Base-by-base conservation (phyloP, 768 basidiomycete species). In the Termitomyces sp. region DNA sequence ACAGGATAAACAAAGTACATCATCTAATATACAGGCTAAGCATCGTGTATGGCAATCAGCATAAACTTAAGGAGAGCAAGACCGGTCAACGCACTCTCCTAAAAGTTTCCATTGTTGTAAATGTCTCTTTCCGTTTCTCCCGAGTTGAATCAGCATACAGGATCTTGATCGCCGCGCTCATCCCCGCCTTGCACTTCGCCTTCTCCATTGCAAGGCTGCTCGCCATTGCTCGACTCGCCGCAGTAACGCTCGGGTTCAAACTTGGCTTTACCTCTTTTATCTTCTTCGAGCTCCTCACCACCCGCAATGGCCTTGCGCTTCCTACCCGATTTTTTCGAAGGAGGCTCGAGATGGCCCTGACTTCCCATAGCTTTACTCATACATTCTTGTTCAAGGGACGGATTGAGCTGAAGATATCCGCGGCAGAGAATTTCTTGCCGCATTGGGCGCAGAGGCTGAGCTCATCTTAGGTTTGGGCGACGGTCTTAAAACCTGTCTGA, bases 51-150 rank as follows among this genome's bases (percentile, higher is more conserved):
- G 12, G 11, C n/a, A 11, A 57, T 60, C 32, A 62, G 55, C 32
- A 29, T 17, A 31, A 25, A 25, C 12, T n/a, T 29, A 54, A 15
- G 34, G 14, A 59, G 34, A 42, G 17, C 25, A 25, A 25, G 25
- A 2, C n/a, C 34, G 61, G 5, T 37, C 12, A 47, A 74, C 94
- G 73, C 70, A 94, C 94, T 76, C 94, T 84, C 9, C 91, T 96
- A 66, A 96, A 97, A 11, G 94, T 96, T 17, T 87, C 86, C 83
- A 88, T 91, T 1, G 94, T 96, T 83, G 93, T 93, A 67, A 94
- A 96, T 6, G 92, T 94, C 75, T 91, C 90, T 70, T 94, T 92
- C 70, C 77, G 80, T 64, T 78, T 77, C 56, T 81, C 74, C 17
- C 63, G 45, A 52, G 78, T 81, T 25, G 84, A 81, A 60, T 86